Evolutionary conservation across 2,329 filamentous ascomycete species (phyloP), one percentile per base, ranked within the genome.

Genomic region (Trichoderma koningii): DNA sequence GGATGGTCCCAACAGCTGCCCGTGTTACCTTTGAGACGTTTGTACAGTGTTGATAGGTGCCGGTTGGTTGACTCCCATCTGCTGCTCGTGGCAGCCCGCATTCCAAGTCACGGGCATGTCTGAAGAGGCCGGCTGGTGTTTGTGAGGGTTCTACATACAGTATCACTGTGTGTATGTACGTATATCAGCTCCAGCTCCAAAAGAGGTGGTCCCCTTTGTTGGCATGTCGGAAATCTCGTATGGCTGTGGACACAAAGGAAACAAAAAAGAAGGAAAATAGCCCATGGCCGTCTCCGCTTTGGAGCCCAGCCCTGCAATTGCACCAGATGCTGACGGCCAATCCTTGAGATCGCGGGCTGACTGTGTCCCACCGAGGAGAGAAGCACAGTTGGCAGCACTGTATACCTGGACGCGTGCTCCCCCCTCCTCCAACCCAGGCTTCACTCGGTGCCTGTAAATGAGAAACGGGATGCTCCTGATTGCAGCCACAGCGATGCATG

Each of bases 291-390:
- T 65, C 59, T 60, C 63, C 63, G 63, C 63, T 60, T 55, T 63
- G 42, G 60, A 63, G 28, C 60, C 63, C 63, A 47, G 63, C 41
- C 63, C 60, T 63, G 60, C 60, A 63, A 50, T 55, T 45, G 55
- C 41, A 63, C 50, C 45, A 62, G 64, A 50, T 61, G 64, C 64
- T 65, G 56, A 65, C 64, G 53, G 41, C 48, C 64, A 65, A 65
- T 65, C 64, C 64, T 53, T 48, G 34, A 53, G 55, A 42, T n/a
- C 57, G 56, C 64, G 64, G 64, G 64, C 50, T 65, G 64, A 65
- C 64, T 62, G 48, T 56, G 56, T 62, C 51, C 55, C 64, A 65
- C 64, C 61, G 45, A 47, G 59, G 26, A 45, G 19, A 38, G 19
- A 51, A 7, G 44, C 21, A 56, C 64, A 62, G 64, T 61, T 1